These are phyloP conservation scores for Endocalyx cinctus DNA, from an alignment of 2,329 filamentous ascomycete genomes.

Conservation along the genomic window DNA sequence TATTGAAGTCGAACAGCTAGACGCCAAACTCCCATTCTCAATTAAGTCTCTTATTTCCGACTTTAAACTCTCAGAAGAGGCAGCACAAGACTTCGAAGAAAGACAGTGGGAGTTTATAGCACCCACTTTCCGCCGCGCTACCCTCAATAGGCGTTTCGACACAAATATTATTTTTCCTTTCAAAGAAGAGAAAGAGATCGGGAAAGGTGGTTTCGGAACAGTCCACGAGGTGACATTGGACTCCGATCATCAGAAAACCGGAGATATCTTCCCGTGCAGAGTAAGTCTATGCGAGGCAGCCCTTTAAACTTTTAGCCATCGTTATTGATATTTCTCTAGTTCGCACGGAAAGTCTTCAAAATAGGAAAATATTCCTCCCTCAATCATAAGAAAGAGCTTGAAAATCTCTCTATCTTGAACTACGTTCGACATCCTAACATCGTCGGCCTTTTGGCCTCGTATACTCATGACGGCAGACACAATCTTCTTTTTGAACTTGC, in stretches of 20 bases:
- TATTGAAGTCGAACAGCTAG: conserved; percentile 5
- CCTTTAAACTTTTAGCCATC: not conserved
- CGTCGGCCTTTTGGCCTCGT: conserved; percentile 5
- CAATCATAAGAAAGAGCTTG: conserved; percentile 2
- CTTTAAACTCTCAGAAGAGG: conserved; percentile 1
- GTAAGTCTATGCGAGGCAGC: not conserved
- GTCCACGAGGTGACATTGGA: conserved; percentile 5
- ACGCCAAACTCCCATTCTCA: conserved; percentile 6
- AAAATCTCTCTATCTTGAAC: conserved; percentile 5
- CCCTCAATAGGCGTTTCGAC: conserved; percentile 1
- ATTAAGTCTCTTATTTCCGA: not conserved
- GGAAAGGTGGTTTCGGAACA: conserved; percentile 2
- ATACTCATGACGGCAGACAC: not conserved
- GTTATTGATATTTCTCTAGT: not conserved
- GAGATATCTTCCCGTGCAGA: not conserved
- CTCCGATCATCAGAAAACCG: conserved; percentile 1
- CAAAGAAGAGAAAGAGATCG: not conserved
- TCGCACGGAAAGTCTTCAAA: conserved; percentile 7
- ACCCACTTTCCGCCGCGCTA: conserved; percentile 4
- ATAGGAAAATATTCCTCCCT: too few species aligned
- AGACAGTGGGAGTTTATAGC: conserved; percentile 6
- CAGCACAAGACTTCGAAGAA: conserved; percentile 4
- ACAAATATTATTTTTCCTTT: conserved; percentile 2
- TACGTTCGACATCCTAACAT: conserved; percentile 7
- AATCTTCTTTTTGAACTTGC: conserved; percentile 5